Conservation (phyloP, 2,329 filamentous ascomycete genomes). For the Colletotrichum eleusines region DNA sequence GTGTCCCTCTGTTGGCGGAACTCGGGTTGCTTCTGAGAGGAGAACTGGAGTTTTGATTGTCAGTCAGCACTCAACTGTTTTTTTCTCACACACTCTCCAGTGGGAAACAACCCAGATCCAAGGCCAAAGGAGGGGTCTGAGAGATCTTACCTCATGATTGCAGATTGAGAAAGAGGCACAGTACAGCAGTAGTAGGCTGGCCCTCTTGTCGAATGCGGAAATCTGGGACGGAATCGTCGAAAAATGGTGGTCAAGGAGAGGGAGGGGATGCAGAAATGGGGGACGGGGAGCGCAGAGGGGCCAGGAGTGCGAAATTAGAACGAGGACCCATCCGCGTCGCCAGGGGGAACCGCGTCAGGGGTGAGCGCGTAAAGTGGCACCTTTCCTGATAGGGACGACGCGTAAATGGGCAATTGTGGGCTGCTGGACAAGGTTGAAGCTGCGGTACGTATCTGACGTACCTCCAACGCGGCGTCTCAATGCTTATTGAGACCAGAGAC, state of each 20-base stretch:
- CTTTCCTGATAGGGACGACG: conserved; percentile 48
- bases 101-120: neutral
- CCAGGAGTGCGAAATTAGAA: conserved; percentile 36
- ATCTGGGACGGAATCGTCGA: conserved; percentile 16
- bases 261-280: conserved; percentile 21
- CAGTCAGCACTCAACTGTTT: conserved; percentile 39
- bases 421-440: conserved; percentile 12
- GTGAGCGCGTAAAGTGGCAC: conserved; percentile 60
- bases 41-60: conserved; percentile 70
- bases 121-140: no score
- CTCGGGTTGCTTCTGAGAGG: conserved; percentile 84
- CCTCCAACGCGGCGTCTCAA: conserved; percentile 23
- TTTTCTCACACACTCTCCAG: neutral
- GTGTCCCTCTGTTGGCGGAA: conserved; percentile 82
- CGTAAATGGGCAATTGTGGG: conserved; percentile 44
- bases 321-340: conserved; percentile 36
- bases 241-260: conserved; percentile 21
- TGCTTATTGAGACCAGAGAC: neutral
- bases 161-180: conserved; percentile 14
- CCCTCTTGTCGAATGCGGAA: conserved; percentile 6
- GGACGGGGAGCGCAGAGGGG: conserved; percentile 18
- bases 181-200: neutral
- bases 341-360: conserved; percentile 37
- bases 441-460: conserved; percentile 36
- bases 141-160: conserved; percentile 50